Base-by-base conservation (phyloP, 768 basidiomycete genomes). In the Suillus alpinus region DNA sequence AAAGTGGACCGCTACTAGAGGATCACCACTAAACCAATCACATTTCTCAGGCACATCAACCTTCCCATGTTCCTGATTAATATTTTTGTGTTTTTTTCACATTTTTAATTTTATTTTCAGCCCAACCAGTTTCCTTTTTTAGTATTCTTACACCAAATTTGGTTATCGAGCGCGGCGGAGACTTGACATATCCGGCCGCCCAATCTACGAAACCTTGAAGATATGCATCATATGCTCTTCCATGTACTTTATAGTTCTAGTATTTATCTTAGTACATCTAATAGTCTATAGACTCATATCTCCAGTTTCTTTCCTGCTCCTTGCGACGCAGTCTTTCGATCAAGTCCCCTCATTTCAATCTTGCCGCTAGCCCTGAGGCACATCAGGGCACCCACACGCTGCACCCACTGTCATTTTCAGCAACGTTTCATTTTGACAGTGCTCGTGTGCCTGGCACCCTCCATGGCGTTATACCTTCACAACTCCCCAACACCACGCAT, bases 21-120 rank as follows among this genome's bases (percentile, higher is more conserved):
- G 73, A 75, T 73, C 72, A 63, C 61, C 67, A 61, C 4, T 52
- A 64, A 59, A 68, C 73, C 73, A 73, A 75, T 75, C 71, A 75
- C 51, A 70, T 60, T 59, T 34, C 57, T 69, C 73, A 73, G 72
- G 72, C 72, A 73, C 72, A 75, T 75, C 73, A 73, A 50, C 29
- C 47, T 56, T 32, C 20, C 29, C 36, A 62, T 49, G 73, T 75
- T 62, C 73, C 73, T 73, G 71, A 39, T 32, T 43, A 59, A n/a
- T 64, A 62, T 68, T 73, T 71, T 67, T 36, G 39, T 51, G 41
- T 41, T 6, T 44, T 36, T 49, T 60, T 63, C 65, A 58, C 3
- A 4, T 39, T 34, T 55, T 55, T 61, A 52, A 43, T 57, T 47
- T 58, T 60, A 56, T 56, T 40, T 51, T 16, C 53, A 60, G 20